These are phyloP conservation scores for Paxillus rubicundulus DNA, from an alignment of 768 basidiomycete genomes.

Conservation along the genomic window DNA sequence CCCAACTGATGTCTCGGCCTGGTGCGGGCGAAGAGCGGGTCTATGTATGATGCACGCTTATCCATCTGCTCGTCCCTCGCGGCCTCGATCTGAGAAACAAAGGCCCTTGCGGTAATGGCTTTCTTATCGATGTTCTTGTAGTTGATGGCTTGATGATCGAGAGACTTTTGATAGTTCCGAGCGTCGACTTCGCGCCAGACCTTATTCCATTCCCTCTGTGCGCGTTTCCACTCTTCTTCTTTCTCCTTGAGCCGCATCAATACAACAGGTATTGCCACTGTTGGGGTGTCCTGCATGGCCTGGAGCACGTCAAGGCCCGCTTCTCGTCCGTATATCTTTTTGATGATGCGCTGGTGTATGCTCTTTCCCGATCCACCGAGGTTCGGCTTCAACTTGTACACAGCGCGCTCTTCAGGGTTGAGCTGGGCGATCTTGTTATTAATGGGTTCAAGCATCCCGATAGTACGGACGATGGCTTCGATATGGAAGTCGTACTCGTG, in stretches of 20 bases:
- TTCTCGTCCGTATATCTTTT: slow-evolving; percentile 95
- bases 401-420: slow-evolving; percentile 69
- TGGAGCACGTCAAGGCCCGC: slow-evolving; percentile 77
- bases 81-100: slow-evolving; percentile 82
- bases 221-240: slow-evolving; percentile 98
- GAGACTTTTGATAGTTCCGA: slow-evolving; percentile 87
- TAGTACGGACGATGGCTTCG: slow-evolving; percentile 90
- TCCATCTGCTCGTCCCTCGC: slow-evolving; percentile 80
- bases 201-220: slow-evolving; percentile 97
- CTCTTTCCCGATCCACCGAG: slow-evolving; percentile 80
- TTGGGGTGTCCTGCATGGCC: slow-evolving; percentile 91
- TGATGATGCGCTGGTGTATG: slow-evolving; percentile 90
- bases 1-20: slow-evolving; percentile 76
- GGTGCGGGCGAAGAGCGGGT: slow-evolving; percentile 54
- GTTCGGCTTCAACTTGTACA: slow-evolving; percentile 87
- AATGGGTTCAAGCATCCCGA: slow-evolving; percentile 87
- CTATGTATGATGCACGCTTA: slow-evolving; percentile 59
- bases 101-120: slow-evolving; percentile 66
- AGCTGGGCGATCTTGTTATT: slow-evolving; percentile 83
- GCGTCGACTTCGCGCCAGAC: slow-evolving; percentile 98
- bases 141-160: slow-evolving; percentile 89
- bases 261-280: slow-evolving; percentile 85
- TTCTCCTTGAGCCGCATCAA: slow-evolving; percentile 88
- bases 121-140: slow-evolving; percentile 94
- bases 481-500: slow-evolving; percentile 99